Base-by-base conservation (phyloP, 148 eudicot genomes). In the Pharnaceum exiguum region DNA sequence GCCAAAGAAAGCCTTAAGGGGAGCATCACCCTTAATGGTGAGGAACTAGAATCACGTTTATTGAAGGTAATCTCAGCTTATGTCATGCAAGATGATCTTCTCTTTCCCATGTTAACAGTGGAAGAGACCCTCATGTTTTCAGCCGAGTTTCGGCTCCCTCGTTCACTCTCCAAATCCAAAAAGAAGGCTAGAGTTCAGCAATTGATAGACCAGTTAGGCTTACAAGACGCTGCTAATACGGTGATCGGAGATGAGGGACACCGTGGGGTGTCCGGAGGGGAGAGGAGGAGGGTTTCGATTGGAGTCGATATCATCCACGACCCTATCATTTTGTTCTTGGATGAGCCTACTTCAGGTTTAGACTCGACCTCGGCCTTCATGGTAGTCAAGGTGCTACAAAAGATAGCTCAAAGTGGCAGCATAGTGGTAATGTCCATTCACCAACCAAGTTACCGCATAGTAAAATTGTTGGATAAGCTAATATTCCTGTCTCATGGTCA, bases 241-340 rank as follows among this genome's bases (percentile, higher is more conserved):
- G 72, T 89, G 23, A 89, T 89, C 10, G 97, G 97, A 18, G 97
- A 89, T 35, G 97, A 89, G 64, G 95, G 90, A 8, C 97, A 83
- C 17, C 51, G 95, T 30, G 97, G 97, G 1, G 88, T 86, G 31
- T 89, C 97, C 0, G 97, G 97, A 6, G 97, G 97, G 0, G 97
- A 89, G 66, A 61, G 95, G 30, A 72, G 95, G 44, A 75, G 97
- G 36, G 95, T 86, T 10, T 89, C 97, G 0, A 89, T 89, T 27
- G 97, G 97, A 0, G 79, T 59, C 6, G 90, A 89, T 54, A 86
- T 89, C 55, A 79, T 89, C 29, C 95, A 89, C 40, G 95, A 89
- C 59, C 97, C 97, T 0, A 83, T 89, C 3, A 37, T 89, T n/a
- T 75, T 89, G n/a, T 89, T 89, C 59, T 82, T 89, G 2, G 95